Evolutionary conservation across 2,329 filamentous ascomycete genomes (phyloP).

Genomic region (Septoria petroselini): DNA sequence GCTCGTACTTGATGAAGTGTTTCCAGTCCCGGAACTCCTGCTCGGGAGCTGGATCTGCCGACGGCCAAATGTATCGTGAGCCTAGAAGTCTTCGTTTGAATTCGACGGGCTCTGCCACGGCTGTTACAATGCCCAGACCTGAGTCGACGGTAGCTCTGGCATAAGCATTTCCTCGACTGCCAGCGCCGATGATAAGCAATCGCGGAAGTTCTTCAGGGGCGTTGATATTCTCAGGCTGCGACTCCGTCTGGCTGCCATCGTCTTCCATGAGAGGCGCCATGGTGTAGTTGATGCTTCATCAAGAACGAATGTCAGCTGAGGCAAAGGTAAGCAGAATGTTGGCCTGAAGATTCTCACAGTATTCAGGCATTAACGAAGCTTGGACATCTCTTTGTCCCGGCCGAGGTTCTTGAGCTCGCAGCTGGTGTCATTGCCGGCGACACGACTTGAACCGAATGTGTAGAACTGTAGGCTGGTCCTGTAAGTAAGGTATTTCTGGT

Average conservation of each 20-base stretch:
- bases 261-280: constrained; percentile 27
- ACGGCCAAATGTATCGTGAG: constrained; percentile 68
- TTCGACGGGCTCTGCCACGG: constrained; percentile 74
- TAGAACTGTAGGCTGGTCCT: constrained; percentile 6
- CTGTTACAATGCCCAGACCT: constrained; percentile 66
- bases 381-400: neutral
- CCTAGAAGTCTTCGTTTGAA: constrained; percentile 75
- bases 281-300: neutral
- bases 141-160: constrained; percentile 64
- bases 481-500: neutral
- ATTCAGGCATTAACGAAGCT: neutral
- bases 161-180: constrained; percentile 73
- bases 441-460: constrained; percentile 8
- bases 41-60: constrained; percentile 50
- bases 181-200: constrained; percentile 78
- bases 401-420: constrained; percentile 7
- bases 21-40: constrained; percentile 72
- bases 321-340: neutral
- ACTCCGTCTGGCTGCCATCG: neutral
- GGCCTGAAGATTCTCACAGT: neutral
- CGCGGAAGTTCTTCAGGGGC: constrained; percentile 46
- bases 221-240: neutral
- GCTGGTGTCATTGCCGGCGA: constrained; percentile 3
- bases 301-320: constrained; percentile 5
- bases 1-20: constrained; percentile 73